These are phyloP conservation scores for Glebionis coronaria DNA, from an alignment of 129 eudicot genomes.

Conservation along the genomic window DNA sequence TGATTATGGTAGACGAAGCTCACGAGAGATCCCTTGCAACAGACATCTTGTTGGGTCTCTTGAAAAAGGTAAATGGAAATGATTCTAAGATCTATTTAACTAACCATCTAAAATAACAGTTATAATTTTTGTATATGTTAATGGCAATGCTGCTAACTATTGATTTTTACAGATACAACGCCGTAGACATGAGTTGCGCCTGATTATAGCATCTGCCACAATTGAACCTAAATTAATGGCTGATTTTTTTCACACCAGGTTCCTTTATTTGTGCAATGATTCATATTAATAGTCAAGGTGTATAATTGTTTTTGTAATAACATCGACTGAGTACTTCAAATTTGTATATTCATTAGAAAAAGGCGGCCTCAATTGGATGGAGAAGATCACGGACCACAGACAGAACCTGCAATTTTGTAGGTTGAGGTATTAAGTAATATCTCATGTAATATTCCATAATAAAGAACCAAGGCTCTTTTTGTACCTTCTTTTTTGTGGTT, in stretches of 20 bases:
- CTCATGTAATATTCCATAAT: neutral
- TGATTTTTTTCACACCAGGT: conserved; percentile 72
- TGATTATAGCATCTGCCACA: conserved; percentile 93
- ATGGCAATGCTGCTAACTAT: conserved; percentile 7
- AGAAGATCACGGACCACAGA: conserved; percentile 46
- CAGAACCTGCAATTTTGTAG: conserved; percentile 89
- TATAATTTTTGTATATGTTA: conserved; percentile 2
- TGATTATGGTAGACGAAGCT: conserved; percentile 98
- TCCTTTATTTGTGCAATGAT: conserved; percentile 13
- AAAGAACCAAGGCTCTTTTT: neutral
- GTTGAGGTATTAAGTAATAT: conserved; percentile 62
- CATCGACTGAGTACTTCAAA: neutral
- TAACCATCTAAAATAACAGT: neutral
- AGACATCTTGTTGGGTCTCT: conserved; percentile 84
- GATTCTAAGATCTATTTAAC: neutral
- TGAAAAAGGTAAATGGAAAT: conserved; percentile 66
- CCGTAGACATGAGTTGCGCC: conserved; percentile 85
- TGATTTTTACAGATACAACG: conserved; percentile 70
- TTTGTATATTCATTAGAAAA: conserved; percentile 41
- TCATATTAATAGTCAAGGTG: neutral
- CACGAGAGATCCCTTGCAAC: conserved; percentile 95
- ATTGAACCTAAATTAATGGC: conserved; percentile 94
- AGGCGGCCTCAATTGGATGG: conserved; percentile 48
- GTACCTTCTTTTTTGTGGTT: conserved; percentile 1
- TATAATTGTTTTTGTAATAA: neutral